phyloP scores from a whole-genome alignment of 257 asterid species.

The Solanum paucissectum region DNA sequence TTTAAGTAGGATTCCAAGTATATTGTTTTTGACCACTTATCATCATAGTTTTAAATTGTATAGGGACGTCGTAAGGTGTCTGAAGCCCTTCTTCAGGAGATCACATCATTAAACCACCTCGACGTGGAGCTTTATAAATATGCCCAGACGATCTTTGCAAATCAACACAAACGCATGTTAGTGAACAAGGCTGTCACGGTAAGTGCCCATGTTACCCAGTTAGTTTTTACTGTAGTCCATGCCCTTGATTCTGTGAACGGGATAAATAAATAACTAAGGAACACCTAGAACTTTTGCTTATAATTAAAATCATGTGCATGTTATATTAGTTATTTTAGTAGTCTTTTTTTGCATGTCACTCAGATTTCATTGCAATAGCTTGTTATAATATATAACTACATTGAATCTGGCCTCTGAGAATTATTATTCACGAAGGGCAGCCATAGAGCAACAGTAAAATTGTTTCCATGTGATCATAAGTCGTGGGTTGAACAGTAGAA shows the following conservation, averaged over 20 bases:
- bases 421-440: not conserved
- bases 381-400: not conserved
- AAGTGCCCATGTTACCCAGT: conserved; percentile 20
- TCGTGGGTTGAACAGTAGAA: not conserved
- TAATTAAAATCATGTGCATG: not conserved
- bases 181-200: conserved; percentile 29
- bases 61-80: conserved; percentile 67
- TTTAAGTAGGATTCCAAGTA: not conserved
- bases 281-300: not conserved
- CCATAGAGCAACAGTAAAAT: not conserved
- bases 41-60: not conserved
- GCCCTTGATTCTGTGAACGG: not conserved
- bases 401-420: not conserved
- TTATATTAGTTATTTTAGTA: not conserved
- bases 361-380: not conserved
- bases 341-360: not conserved
- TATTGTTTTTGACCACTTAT: not conserved
- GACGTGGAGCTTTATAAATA: conserved; percentile 69
- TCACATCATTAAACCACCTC: conserved; percentile 52
- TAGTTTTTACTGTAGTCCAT: not conserved
- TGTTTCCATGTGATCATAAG: not conserved
- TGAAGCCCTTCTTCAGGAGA: conserved; percentile 48
- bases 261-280: not conserved
- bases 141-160: conserved; percentile 49
- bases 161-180: conserved; percentile 37